Conservation (phyloP, 208 protist genomes). For the Leishmania aethiopica region DNA sequence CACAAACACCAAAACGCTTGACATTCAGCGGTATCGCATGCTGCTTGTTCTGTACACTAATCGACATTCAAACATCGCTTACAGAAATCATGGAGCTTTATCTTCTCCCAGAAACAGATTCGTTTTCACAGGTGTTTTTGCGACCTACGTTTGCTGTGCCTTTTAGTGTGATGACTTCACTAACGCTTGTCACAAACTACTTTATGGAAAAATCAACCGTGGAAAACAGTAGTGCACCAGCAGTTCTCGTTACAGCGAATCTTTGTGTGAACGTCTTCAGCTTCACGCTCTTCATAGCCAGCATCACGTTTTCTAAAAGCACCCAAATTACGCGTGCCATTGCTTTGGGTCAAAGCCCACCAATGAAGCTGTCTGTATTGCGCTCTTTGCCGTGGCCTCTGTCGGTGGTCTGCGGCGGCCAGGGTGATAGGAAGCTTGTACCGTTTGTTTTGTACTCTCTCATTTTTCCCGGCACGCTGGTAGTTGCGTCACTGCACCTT, state of each 20-base stretch:
- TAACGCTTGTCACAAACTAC: conserved; percentile 46
- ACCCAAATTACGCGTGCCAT: conserved; percentile 44
- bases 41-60: background rate
- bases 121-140: conserved; percentile 41
- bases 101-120: conserved; percentile 47
- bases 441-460: conserved; percentile 45
- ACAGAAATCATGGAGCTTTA: conserved; percentile 34
- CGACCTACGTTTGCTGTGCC: conserved; percentile 43
- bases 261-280: conserved; percentile 39
- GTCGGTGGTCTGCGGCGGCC: conserved; percentile 31
- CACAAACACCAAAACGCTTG: background rate
- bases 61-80: background rate
- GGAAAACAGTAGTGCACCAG: conserved; percentile 39
- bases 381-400: conserved; percentile 39
- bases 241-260: conserved; percentile 29
- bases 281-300: conserved; percentile 34
- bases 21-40: background rate
- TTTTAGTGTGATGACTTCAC: conserved; percentile 30
- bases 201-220: conserved; percentile 45
- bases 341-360: conserved; percentile 40
- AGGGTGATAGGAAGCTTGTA: conserved; percentile 37
- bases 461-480: conserved; percentile 32
- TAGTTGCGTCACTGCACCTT: conserved; percentile 28
- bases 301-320: conserved; percentile 39
- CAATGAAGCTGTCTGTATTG: conserved; percentile 35